Conservation (phyloP, 306 rosid genomes). For the Canavalia ensiformis region DNA sequence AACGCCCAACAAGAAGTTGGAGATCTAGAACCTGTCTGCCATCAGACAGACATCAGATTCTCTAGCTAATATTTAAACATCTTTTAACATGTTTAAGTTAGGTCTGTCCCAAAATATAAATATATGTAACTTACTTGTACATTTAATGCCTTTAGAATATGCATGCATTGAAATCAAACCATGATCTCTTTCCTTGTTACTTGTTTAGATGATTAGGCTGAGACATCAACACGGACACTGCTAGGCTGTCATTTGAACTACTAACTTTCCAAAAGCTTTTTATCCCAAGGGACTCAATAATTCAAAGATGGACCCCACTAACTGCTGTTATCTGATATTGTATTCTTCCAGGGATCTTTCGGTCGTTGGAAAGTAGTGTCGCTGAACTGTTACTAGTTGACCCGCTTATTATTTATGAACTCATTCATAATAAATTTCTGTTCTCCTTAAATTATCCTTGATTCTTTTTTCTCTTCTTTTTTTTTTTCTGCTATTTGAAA, state of each 20-base stretch:
- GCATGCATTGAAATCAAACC: constrained; percentile 49
- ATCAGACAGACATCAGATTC: constrained; percentile 51
- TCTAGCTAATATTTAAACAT: constrained; percentile 42
- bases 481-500: not conserved
- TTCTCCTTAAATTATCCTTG: not conserved
- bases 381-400: constrained; percentile 30
- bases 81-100: constrained; percentile 47
- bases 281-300: constrained; percentile 56
- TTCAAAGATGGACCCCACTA: constrained; percentile 63
- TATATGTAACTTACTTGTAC: constrained; percentile 12
- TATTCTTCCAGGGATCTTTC: constrained; percentile 34
- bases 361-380: constrained; percentile 39
- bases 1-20: constrained; percentile 53
- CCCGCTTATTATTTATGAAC: constrained; percentile 1
- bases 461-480: not conserved
- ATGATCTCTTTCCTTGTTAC: constrained; percentile 49
- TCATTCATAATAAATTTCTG: not conserved
- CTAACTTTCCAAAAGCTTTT: constrained; percentile 54
- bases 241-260: constrained; percentile 60
- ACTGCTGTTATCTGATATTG: constrained; percentile 48
- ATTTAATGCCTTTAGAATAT: constrained; percentile 42
- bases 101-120: constrained; percentile 44
- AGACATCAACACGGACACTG: constrained; percentile 56
- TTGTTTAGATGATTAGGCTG: constrained; percentile 44
- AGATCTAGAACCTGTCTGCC: constrained; percentile 49